phyloP scores from a whole-genome alignment of 2,329 filamentous ascomycete species.

The Triangularia verruculosa region DNA sequence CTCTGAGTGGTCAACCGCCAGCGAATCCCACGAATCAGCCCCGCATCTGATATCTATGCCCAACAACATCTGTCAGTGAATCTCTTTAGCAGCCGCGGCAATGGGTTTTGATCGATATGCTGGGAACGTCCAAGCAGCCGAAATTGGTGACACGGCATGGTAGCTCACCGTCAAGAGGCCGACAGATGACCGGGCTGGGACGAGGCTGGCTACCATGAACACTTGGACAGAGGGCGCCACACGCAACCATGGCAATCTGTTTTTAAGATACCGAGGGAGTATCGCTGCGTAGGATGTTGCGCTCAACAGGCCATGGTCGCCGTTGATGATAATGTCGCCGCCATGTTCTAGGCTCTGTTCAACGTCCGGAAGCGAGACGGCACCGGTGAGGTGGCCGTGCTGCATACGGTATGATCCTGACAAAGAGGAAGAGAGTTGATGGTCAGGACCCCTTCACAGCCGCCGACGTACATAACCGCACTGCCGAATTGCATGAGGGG shows the following conservation, averaged over 20 bases:
- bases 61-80: slow-evolving; percentile 15
- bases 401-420: background rate
- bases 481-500: background rate
- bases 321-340: background rate
- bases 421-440: background rate
- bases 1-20: background rate
- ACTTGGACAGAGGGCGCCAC: slow-evolving; percentile 7
- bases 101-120: background rate
- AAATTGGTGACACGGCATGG: slow-evolving; percentile 20
- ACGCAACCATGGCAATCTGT: background rate
- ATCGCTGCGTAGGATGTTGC: background rate
- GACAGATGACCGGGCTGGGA: slow-evolving; percentile 5
- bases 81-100: slow-evolving; percentile 6
- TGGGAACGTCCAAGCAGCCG: background rate
- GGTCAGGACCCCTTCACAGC: background rate
- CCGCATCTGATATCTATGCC: slow-evolving; percentile 18
- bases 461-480: background rate
- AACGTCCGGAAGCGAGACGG: background rate
- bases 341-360: background rate
- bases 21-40: slow-evolving; percentile 12
- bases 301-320: background rate
- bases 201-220: slow-evolving; percentile 6
- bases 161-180: slow-evolving; percentile 14
- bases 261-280: background rate
- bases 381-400: background rate